Conservation (phyloP, 768 basidiomycete species). For the Naganishia kalamii region DNA sequence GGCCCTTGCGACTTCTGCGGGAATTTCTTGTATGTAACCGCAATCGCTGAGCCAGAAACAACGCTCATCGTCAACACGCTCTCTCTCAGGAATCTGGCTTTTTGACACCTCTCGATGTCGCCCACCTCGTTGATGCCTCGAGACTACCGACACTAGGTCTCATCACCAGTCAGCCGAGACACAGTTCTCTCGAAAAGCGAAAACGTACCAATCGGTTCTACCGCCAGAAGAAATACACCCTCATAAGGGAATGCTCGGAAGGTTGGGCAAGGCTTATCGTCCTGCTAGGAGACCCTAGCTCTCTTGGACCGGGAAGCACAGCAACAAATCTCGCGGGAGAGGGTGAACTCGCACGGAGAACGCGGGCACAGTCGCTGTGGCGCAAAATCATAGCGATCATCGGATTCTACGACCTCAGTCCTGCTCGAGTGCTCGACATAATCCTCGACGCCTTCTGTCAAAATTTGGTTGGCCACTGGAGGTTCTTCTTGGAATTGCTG, state of each 20-base stretch:
- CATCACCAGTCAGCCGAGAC: constrained; percentile 23
- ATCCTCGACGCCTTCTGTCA: constrained; percentile 84
- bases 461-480: constrained; percentile 72
- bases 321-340: constrained; percentile 12
- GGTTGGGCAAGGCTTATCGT: constrained; percentile 89
- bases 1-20: not conserved
- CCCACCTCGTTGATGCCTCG: not conserved
- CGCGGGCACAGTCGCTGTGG: constrained; percentile 38
- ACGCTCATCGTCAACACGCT: constrained; percentile 27
- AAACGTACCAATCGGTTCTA: constrained; percentile 39
- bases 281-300: constrained; percentile 62
- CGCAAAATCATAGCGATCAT: constrained; percentile 48
- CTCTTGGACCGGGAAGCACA: constrained; percentile 21
- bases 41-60: constrained; percentile 18
- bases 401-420: constrained; percentile 91
- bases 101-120: constrained; percentile 11
- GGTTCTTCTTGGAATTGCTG: constrained; percentile 80
- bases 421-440: constrained; percentile 85
- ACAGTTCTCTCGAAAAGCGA: constrained; percentile 31
- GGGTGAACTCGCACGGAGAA: not conserved
- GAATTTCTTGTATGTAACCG: constrained; percentile 23
- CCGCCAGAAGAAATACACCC: constrained; percentile 89
- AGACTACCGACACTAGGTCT: not conserved
- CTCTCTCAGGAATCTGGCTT: not conserved
- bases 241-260: constrained; percentile 93